Conservation (phyloP, 202 grass and related monocot species). For the Cymbopogon flexuosus region DNA sequence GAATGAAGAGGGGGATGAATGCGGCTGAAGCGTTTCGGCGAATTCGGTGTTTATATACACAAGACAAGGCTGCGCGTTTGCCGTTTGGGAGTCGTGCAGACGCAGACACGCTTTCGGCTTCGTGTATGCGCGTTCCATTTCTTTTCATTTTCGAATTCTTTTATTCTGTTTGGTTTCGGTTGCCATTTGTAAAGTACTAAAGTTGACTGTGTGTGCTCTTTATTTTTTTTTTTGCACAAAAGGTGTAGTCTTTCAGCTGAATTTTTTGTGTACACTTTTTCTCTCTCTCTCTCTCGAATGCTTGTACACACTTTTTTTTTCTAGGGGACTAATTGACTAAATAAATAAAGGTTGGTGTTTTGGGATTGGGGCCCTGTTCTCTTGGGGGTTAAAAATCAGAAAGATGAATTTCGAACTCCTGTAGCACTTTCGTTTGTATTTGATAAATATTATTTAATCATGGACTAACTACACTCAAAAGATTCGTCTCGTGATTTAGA, state of each 20-base stretch:
- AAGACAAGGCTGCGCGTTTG: neutral
- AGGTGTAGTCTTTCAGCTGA: neutral
- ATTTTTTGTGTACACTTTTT: neutral
- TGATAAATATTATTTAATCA: too few species aligned
- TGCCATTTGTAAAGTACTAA: neutral
- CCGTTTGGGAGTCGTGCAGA: neutral
- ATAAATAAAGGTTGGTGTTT: neutral
- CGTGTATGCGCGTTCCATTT: neutral
- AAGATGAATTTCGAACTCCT: too few species aligned
- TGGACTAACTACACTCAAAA: too few species aligned
- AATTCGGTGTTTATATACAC: conserved; percentile 30
- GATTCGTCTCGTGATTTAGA: too few species aligned
- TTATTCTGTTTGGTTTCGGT: neutral
- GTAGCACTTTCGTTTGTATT: too few species aligned
- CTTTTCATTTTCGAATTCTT: neutral
- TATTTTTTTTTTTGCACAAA: neutral
- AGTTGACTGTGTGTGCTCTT: neutral
- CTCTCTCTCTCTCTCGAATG: too few species aligned
- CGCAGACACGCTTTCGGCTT: neutral
- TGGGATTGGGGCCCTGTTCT: too few species aligned
- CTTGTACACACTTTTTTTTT: neutral
- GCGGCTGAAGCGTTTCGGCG: too few species aligned
- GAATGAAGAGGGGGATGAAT: too few species aligned
- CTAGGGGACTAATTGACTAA: too few species aligned
- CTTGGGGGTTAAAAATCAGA: too few species aligned